Percentiles rank a stretch among this genome's conserved stretches.
Evolutionary conservation across 768 basidiomycete genomes (phyloP).

Genomic region (Rhodocollybia butyracea): DNA sequence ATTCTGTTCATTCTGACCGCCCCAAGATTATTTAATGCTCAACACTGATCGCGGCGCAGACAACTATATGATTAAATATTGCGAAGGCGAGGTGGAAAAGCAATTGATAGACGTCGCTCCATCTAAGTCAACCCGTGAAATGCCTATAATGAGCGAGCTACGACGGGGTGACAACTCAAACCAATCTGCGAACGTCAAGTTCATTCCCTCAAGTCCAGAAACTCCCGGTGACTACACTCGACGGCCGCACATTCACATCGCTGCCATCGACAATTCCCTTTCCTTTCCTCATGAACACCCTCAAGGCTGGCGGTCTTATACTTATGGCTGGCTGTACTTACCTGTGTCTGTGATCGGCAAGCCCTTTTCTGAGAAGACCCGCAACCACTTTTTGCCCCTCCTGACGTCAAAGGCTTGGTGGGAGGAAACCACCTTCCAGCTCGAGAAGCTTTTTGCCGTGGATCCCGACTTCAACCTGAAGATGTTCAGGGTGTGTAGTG

Average conservation of each 20-base stretch:
- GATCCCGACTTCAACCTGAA: conserved; percentile 88
- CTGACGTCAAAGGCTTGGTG: conserved; percentile 87
- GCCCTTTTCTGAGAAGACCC: conserved; percentile 81
- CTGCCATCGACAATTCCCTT: conserved; percentile 91
- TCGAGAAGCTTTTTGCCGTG: conserved; percentile 73
- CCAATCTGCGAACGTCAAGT: conserved; percentile 30
- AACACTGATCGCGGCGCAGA: conserved; percentile 75
- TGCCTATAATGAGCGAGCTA: conserved; percentile 74
- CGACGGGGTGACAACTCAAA: conserved; percentile 27
- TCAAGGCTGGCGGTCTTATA: conserved; percentile 71
- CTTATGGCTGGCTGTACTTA: conserved; percentile 86
- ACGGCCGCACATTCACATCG: conserved; percentile 83
- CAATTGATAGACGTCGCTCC: conserved; percentile 77
- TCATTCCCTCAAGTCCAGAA: conserved; percentile 31
- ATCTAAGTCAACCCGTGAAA: conserved; percentile 60
- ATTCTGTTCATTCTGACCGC: not conserved
- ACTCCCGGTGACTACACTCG: conserved; percentile 48
- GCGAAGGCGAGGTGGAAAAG: conserved; percentile 74
- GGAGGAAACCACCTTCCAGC: conserved; percentile 79
- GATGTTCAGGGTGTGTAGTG: conserved; percentile 77
- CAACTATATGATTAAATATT: conserved; percentile 89
- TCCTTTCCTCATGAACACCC: conserved; percentile 93
- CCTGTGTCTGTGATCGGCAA: conserved; percentile 83
- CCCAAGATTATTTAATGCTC: conserved; percentile 82
- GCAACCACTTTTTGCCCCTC: conserved; percentile 77